Conservation (phyloP, 345 rosid species). For the thale cress (Arabidopsis thaliana) region DNA sequence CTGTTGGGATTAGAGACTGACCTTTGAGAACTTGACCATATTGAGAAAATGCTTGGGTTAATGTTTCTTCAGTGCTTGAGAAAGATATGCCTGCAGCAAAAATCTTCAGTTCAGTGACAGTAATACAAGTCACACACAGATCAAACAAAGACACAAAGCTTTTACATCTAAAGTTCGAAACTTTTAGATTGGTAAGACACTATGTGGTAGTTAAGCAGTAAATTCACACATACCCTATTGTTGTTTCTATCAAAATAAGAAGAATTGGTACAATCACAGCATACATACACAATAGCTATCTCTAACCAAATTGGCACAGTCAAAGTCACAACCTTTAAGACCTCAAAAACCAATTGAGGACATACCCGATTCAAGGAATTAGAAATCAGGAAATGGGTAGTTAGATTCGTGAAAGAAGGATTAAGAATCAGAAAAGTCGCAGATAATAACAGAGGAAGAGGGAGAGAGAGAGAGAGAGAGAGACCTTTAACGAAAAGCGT, state of each 20-base stretch:
- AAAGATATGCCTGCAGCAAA: conserved; percentile 54
- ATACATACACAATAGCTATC: background rate
- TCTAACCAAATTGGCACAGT: background rate
- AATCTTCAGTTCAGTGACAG: background rate
- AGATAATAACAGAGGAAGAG: background rate
- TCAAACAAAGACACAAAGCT: background rate
- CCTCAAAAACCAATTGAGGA: background rate
- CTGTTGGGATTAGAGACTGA: conserved; percentile 30
- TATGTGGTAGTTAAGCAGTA: background rate
- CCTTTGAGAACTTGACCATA: conserved; percentile 62
- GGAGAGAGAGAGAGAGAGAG: background rate
- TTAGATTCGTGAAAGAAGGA: background rate
- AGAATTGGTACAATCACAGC: too few relatives aligned
- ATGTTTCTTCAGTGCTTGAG: conserved; percentile 51
- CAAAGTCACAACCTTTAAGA: background rate
- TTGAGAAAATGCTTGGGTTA: conserved; percentile 61
- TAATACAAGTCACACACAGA: background rate
- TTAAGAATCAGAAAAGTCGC: conserved; percentile 18
- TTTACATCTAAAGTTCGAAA: conserved; percentile 19
- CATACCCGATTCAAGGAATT: background rate
- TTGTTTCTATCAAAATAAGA: background rate
- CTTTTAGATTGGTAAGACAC: background rate
- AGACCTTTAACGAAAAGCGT: conserved; percentile 45
- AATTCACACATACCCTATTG: background rate
- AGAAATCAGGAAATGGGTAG: conserved; percentile 13